Evolutionary conservation across 805 yeast species (phyloP).

Genomic region (Suhomyces sp.): DNA sequence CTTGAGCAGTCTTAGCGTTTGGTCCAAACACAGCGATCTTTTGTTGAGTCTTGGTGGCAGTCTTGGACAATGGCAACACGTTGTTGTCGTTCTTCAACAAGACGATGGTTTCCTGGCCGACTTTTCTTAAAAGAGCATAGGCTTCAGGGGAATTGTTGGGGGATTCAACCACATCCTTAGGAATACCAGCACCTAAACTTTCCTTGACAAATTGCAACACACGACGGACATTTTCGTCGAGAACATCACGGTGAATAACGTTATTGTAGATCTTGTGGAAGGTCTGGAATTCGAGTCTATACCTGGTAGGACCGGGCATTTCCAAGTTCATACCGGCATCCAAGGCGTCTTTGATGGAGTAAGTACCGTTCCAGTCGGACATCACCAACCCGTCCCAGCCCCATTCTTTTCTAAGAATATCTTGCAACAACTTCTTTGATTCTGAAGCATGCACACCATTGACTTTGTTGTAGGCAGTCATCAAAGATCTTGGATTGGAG

Average conservation of each 20-base stretch:
- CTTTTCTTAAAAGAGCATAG: slow-evolving; percentile 10
- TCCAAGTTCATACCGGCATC: slow-evolving; percentile 62
- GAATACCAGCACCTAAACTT: slow-evolving; percentile 41
- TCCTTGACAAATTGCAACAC: slow-evolving; percentile 50
- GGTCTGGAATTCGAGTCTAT: slow-evolving; percentile 41
- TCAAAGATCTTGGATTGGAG: slow-evolving; percentile 52
- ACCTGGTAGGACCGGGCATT: slow-evolving; percentile 63
- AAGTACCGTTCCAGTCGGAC: slow-evolving; percentile 67
- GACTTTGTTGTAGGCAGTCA: slow-evolving; percentile 65
- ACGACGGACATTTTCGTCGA: slow-evolving; percentile 49
- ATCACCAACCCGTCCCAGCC: slow-evolving; percentile 53
- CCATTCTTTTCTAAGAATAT: slow-evolving; percentile 57
- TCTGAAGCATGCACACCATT: slow-evolving; percentile 61
- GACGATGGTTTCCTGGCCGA: slow-evolving; percentile 52
- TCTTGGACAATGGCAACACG: slow-evolving; percentile 45
- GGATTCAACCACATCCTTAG: slow-evolving; percentile 32
- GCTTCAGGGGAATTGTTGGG: slow-evolving; percentile 42
- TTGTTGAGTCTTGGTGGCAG: slow-evolving; percentile 18
- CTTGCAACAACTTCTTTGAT: slow-evolving; percentile 40
- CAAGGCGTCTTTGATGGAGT: slow-evolving; percentile 45
- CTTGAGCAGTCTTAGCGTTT: slow-evolving; percentile 49
- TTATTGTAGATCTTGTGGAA: slow-evolving; percentile 41
- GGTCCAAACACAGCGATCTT: slow-evolving; percentile 59
- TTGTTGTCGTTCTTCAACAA: slow-evolving; percentile 54
- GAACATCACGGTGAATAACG: slow-evolving; percentile 38